phyloP scores from a whole-genome alignment of 2,329 filamentous ascomycete genomes.

The Endocalyx cinctus region DNA sequence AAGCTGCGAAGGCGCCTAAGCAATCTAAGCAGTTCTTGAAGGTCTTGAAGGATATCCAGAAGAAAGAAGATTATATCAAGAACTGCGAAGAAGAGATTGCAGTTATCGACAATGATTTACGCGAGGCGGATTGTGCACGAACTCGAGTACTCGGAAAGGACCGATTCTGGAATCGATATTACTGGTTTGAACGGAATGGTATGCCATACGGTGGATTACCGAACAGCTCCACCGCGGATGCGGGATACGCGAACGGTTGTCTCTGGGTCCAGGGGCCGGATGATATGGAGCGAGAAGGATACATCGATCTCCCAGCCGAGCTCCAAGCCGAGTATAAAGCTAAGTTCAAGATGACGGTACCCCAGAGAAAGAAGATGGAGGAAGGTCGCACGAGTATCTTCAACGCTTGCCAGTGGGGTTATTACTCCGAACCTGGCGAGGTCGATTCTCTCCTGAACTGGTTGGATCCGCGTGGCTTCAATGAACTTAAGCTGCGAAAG shows the following conservation, averaged over 20 bases:
- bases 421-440: slow-evolving; percentile 74
- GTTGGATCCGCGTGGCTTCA: slow-evolving; percentile 81
- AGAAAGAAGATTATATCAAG: slow-evolving; percentile 75
- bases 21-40: slow-evolving; percentile 87
- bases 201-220: slow-evolving; percentile 93
- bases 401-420: slow-evolving; percentile 82
- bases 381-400: slow-evolving; percentile 78
- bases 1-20: slow-evolving; percentile 63
- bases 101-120: slow-evolving; percentile 82
- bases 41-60: slow-evolving; percentile 81
- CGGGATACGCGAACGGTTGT: slow-evolving; percentile 88
- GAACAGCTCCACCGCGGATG: slow-evolving; percentile 78
- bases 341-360: slow-evolving; percentile 76
- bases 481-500: slow-evolving; percentile 83
- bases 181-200: slow-evolving; percentile 98
- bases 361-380: slow-evolving; percentile 78
- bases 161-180: slow-evolving; percentile 96
- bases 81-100: slow-evolving; percentile 82
- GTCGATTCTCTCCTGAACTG: slow-evolving; percentile 78
- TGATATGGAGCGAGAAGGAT: slow-evolving; percentile 78
- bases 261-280: slow-evolving; percentile 97
- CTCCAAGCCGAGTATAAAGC: slow-evolving; percentile 70
- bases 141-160: slow-evolving; percentile 89
- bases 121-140: slow-evolving; percentile 88
- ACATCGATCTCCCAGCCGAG: slow-evolving; percentile 71